Evolutionary conservation across 2,329 filamentous ascomycete genomes (phyloP).

Genomic region (Trichoderma lentiforme): DNA sequence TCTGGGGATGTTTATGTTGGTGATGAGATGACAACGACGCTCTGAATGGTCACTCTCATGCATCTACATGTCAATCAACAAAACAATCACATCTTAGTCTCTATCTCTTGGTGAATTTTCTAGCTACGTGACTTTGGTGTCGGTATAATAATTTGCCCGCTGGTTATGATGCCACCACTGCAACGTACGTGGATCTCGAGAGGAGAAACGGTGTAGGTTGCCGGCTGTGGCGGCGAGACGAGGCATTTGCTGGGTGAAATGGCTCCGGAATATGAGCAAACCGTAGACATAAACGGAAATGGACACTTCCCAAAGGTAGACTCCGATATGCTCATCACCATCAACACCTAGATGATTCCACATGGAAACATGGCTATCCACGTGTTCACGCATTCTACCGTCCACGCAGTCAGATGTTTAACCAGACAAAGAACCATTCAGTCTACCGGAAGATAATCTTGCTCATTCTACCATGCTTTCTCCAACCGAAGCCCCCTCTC

Average conservation of each 20-base stretch:
- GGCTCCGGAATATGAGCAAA: not conserved
- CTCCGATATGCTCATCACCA: not conserved
- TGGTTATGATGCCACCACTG: not conserved
- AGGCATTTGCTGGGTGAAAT: not conserved
- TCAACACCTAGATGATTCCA: not conserved
- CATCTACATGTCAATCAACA: not conserved
- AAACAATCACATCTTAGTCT: not conserved
- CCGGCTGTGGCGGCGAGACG: not conserved
- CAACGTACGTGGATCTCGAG: not conserved
- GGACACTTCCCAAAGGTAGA: not conserved
- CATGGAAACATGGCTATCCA: not conserved
- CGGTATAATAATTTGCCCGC: not conserved
- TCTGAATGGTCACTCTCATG: not conserved
- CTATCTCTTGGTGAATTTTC: not conserved
- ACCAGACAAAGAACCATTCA: accelerated
- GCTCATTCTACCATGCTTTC: not conserved
- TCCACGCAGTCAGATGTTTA: not conserved
- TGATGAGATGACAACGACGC: not conserved
- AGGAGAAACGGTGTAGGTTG: not conserved
- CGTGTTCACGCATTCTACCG: not conserved
- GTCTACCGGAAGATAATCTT: not conserved
- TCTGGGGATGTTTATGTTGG: not conserved
- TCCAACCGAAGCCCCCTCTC: not conserved
- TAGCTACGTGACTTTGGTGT: not conserved
- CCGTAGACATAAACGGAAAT: not conserved